Conservation (phyloP, 140 eudicot species). For the Cichorium intybus region DNA sequence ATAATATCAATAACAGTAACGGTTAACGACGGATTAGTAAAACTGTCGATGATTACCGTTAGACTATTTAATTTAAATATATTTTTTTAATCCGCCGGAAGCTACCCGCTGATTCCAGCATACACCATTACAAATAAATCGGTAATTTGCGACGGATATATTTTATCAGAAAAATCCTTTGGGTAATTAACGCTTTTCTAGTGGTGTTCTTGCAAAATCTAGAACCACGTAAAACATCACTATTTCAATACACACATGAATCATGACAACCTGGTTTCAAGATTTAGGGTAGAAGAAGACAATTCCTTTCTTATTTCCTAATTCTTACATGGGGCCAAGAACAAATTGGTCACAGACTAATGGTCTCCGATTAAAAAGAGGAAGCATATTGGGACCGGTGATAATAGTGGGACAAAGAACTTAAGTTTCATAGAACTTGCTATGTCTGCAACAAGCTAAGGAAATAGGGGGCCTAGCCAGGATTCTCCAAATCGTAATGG, state of each 20-base stretch:
- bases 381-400: conserved; percentile 1
- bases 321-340: conserved; percentile 23
- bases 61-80: too few species aligned
- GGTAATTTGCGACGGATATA: too few species aligned
- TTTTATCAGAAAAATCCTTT: too few species aligned
- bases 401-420: conserved; percentile 15
- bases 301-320: neutral
- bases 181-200: too few species aligned
- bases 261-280: neutral
- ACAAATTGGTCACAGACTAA: conserved; percentile 19
- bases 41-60: too few species aligned
- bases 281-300: conserved; percentile 5
- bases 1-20: too few species aligned
- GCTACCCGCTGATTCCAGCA: too few species aligned
- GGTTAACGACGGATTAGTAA: too few species aligned
- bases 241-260: neutral
- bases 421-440: conserved; percentile 26
- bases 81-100: too few species aligned
- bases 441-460: conserved; percentile 1
- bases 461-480: conserved; percentile 16
- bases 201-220: neutral
- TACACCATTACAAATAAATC: too few species aligned
- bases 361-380: conserved; percentile 9
- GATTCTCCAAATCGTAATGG: conserved; percentile 11
- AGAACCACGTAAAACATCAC: neutral